Conservation (phyloP, 2,329 filamentous ascomycete genomes). For the Cladosporium phlei region DNA sequence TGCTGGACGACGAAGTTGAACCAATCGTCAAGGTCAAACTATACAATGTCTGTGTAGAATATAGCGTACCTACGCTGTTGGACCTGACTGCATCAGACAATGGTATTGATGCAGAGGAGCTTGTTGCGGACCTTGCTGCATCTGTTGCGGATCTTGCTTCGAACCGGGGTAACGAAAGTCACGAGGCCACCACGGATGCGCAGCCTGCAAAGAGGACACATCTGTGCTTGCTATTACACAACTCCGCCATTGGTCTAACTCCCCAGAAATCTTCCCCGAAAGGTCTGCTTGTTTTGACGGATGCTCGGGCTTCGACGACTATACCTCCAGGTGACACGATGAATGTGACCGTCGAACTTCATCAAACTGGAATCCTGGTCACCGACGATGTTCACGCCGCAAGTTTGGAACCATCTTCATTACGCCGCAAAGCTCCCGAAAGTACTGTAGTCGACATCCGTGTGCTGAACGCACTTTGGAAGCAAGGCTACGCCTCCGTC, state of each 20-base stretch:
- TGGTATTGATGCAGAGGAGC: conserved; percentile 43
- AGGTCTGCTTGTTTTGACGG: conserved; percentile 70
- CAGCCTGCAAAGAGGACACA: conserved; percentile 43
- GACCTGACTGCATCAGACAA: conserved; percentile 64
- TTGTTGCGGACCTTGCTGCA: conserved; percentile 69
- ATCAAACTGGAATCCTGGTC: conserved; percentile 76
- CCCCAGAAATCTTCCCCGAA: conserved; percentile 72
- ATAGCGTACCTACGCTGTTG: conserved; percentile 77
- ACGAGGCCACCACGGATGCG: neutral
- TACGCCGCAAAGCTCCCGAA: conserved; percentile 11
- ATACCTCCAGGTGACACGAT: conserved; percentile 63
- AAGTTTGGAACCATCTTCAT: conserved; percentile 23
- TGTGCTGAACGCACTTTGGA: conserved; percentile 45
- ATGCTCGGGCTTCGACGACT: conserved; percentile 65
- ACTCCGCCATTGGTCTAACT: conserved; percentile 80
- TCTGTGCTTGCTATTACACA: conserved; percentile 69
- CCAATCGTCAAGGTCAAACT: conserved; percentile 84
- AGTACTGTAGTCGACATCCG: conserved; percentile 20
- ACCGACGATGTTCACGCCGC: conserved; percentile 64
- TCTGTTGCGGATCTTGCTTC: conserved; percentile 59
- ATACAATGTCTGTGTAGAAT: conserved; percentile 80
- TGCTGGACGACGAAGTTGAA: conserved; percentile 92
- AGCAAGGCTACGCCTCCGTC: conserved; percentile 76
- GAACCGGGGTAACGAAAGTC: neutral
- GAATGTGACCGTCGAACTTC: conserved; percentile 62